Percentiles rank a stretch among this genome's conserved stretches.
These are phyloP conservation scores for Verticillium zaregamsianum DNA, from an alignment of 2,329 filamentous ascomycete genomes.

Conservation along the genomic window DNA sequence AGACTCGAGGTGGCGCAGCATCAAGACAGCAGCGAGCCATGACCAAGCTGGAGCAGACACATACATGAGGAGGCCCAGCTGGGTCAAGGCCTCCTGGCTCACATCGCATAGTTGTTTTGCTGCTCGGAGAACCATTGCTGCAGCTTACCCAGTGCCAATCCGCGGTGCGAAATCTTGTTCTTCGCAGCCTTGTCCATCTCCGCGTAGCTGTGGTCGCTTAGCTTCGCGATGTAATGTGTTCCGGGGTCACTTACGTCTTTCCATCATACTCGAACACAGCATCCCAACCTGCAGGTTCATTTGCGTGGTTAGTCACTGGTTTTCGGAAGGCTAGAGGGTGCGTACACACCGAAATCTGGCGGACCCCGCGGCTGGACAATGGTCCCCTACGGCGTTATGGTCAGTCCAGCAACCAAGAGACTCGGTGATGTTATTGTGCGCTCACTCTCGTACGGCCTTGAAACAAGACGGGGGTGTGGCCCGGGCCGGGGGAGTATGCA, in stretches of 20 bases:
- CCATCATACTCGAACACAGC: conserved; percentile 92
- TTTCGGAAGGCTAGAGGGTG: background rate
- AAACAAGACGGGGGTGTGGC: conserved; percentile 79
- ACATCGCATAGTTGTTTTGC: background rate
- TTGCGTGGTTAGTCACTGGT: background rate
- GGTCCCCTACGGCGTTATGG: conserved; percentile 47
- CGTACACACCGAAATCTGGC: conserved; percentile 69
- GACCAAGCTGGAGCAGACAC: no score
- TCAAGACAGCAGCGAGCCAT: background rate
- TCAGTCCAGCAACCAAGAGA: background rate
- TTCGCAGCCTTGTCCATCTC: conserved; percentile 89
- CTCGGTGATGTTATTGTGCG: conserved; percentile 3
- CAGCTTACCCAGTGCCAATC: conserved; percentile 81
- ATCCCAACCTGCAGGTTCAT: conserved; percentile 73
- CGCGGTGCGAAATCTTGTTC: conserved; percentile 91
- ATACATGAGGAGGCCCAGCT: no score
- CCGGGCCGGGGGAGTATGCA: conserved; percentile 82
- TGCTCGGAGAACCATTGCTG: conserved; percentile 69
- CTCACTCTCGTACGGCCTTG: conserved; percentile 80
- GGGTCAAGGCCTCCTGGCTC: background rate
- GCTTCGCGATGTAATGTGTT: background rate
- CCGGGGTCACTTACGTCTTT: conserved; percentile 55
- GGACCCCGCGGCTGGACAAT: conserved; percentile 84
- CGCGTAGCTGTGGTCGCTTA: conserved; percentile 56
- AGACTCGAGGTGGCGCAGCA: background rate